Evolutionary conservation across 2,329 filamentous ascomycete species (phyloP).

Genomic region (Aurifilum marmelostoma): DNA sequence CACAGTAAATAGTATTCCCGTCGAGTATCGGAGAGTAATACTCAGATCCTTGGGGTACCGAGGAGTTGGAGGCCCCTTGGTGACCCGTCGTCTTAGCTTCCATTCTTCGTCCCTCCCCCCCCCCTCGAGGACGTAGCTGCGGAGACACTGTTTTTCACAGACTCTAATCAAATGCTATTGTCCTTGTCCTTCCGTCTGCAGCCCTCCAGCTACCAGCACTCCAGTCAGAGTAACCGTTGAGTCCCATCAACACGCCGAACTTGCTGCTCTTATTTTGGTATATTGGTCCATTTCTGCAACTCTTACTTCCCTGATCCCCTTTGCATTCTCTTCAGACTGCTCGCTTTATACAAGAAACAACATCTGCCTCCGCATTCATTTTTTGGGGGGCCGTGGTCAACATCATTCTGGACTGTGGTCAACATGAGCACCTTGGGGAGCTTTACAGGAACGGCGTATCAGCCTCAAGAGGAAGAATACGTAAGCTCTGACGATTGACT

Average conservation of each 20-base stretch:
- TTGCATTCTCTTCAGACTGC: neutral
- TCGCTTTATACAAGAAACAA: neutral
- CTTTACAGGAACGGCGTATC: conserved; percentile 47
- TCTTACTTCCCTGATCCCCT: neutral
- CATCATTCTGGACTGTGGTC: neutral
- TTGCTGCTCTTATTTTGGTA: neutral
- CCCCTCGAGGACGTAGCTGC: neutral
- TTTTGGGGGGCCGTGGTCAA: neutral
- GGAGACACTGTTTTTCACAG: neutral
- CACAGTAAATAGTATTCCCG: neutral
- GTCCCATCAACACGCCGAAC: neutral
- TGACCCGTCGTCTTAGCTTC: neutral
- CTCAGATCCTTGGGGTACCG: neutral
- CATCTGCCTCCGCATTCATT: neutral
- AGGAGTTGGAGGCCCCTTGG: neutral
- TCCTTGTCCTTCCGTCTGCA: neutral
- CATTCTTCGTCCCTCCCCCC: neutral
- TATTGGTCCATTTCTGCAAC: neutral
- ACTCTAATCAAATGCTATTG: neutral
- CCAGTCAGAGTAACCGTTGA: neutral
- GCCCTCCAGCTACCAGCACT: neutral
- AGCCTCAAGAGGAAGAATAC: conserved; percentile 46
- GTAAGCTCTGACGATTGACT: conserved; percentile 26
- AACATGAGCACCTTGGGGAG: conserved; percentile 25
- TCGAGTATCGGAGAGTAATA: neutral